Evolutionary conservation across 1,139 yeast species (phyloP).

Genomic region (Meyerozyma sp.): DNA sequence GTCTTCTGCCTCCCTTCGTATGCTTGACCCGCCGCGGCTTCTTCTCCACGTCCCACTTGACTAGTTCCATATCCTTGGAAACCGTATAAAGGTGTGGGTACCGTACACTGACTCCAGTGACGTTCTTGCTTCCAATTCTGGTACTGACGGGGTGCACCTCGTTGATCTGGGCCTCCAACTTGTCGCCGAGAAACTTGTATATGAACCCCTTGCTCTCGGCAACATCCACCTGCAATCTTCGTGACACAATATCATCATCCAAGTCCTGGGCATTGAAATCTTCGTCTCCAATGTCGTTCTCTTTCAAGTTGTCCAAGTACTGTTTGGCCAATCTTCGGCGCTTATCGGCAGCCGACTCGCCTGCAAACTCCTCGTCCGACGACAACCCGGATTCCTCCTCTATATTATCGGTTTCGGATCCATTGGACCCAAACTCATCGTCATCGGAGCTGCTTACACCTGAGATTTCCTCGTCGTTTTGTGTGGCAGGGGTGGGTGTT

Average conservation of each 20-base stretch:
- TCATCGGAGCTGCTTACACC: conserved; percentile 32
- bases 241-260: conserved; percentile 78
- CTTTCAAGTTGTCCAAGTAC: conserved; percentile 73
- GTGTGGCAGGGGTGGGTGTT: conserved; percentile 8
- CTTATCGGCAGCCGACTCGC: conserved; percentile 87
- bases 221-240: conserved; percentile 80
- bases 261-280: conserved; percentile 50
- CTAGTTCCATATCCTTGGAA: conserved; percentile 74
- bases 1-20: conserved; percentile 57
- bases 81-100: conserved; percentile 72
- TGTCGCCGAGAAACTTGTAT: conserved; percentile 60
- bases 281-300: conserved; percentile 43
- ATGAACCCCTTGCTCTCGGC: conserved; percentile 85
- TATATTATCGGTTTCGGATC: conserved; percentile 25
- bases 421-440: conserved; percentile 15
- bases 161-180: conserved; percentile 37
- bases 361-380: conserved; percentile 65
- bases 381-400: conserved; percentile 36
- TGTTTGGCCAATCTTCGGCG: conserved; percentile 92
- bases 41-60: conserved; percentile 61
- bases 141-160: conserved; percentile 36
- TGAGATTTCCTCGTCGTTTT: conserved; percentile 37
- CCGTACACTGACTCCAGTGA: conserved; percentile 48
- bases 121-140: conserved; percentile 54
- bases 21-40: conserved; percentile 63